Percentiles rank a stretch among this genome's conserved stretches.
phyloP scores from a whole-genome alignment of 768 basidiomycete genomes.

The Paxillus ammoniavirescens region DNA sequence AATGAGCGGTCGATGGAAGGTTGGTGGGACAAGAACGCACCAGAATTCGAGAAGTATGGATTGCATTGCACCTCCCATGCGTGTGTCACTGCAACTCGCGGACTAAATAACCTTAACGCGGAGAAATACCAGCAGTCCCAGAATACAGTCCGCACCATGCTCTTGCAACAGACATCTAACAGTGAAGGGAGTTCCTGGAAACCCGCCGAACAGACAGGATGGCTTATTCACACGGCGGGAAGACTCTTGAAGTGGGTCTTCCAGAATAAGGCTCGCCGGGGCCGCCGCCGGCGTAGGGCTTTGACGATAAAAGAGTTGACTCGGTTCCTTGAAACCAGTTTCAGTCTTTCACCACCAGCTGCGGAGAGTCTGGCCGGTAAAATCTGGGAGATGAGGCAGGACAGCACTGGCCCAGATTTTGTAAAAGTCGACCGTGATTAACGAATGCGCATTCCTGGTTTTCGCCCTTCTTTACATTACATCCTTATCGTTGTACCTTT shows the following conservation, averaged over 20 bases:
- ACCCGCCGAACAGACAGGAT: slow-evolving; percentile 19
- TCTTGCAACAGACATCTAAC: slow-evolving; percentile 17
- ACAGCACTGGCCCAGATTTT: slow-evolving; percentile 20
- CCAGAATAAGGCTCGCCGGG: slow-evolving; percentile 11
- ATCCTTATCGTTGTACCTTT: too few species aligned
- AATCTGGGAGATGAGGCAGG: slow-evolving; percentile 23
- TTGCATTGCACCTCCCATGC: slow-evolving; percentile 32
- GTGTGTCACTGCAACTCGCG: slow-evolving; percentile 37
- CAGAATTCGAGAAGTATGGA: slow-evolving; percentile 25
- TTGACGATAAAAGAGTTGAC: slow-evolving; percentile 19
- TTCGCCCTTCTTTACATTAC: too few species aligned
- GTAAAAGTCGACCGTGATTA: slow-evolving; percentile 20
- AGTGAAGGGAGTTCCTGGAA: slow-evolving; percentile 14
- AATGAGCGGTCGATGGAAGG: slow-evolving; percentile 31
- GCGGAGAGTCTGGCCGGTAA: slow-evolving; percentile 20
- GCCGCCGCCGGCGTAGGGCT: background rate
- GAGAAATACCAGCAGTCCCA: slow-evolving; percentile 35
- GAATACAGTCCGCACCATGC: slow-evolving; percentile 19
- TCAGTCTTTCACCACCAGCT: slow-evolving; percentile 21
- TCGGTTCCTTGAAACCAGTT: slow-evolving; percentile 22
- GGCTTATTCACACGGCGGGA: slow-evolving; percentile 25
- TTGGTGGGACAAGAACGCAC: slow-evolving; percentile 35
- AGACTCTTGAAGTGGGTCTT: slow-evolving; percentile 18
- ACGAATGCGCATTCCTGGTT: background rate
- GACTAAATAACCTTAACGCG: slow-evolving; percentile 21